phyloP scores from a whole-genome alignment of 768 basidiomycete genomes.

The Pilatotrama ljubarskyi region DNA sequence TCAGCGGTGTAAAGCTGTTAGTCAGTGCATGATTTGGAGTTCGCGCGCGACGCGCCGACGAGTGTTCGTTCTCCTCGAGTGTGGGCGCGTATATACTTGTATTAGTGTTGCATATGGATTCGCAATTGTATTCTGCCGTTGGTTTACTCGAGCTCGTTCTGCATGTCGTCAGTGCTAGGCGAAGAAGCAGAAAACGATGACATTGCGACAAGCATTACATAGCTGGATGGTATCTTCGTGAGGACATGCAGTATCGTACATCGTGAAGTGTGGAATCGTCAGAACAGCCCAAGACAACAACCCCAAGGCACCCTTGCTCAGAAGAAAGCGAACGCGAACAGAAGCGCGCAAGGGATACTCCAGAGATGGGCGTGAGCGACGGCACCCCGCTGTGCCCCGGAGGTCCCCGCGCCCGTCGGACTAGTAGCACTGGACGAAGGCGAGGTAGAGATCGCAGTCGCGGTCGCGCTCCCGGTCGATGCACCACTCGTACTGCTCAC shows the following conservation, averaged over 20 bases:
- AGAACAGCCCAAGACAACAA: too few species aligned
- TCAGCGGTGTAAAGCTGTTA: background rate
- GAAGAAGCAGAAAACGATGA: background rate
- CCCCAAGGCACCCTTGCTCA: background rate
- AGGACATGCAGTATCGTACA: slow-evolving; percentile 1
- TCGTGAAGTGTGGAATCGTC: too few species aligned
- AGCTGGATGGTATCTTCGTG: background rate
- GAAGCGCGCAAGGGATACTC: background rate
- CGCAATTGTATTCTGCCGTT: slow-evolving; percentile 6
- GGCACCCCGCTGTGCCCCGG: background rate
- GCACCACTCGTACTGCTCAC: background rate
- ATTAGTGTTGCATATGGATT: background rate
- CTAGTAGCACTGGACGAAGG: background rate
- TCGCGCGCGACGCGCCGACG: background rate
- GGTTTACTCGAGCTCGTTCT: background rate
- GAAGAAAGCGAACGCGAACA: background rate
- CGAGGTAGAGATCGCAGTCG: background rate
- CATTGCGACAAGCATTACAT: background rate
- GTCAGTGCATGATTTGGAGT: background rate
- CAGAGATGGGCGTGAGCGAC: background rate
- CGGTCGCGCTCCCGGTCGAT: background rate
- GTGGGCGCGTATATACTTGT: slow-evolving; percentile 10
- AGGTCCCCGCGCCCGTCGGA: background rate
- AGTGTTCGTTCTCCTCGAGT: background rate
- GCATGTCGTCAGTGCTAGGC: background rate